A percentile compares a stretch with the other conserved stretches of the same genome.
Evolutionary conservation across 441 rosid species (phyloP).

Genomic region (Euphorbia schlechtendalii): DNA sequence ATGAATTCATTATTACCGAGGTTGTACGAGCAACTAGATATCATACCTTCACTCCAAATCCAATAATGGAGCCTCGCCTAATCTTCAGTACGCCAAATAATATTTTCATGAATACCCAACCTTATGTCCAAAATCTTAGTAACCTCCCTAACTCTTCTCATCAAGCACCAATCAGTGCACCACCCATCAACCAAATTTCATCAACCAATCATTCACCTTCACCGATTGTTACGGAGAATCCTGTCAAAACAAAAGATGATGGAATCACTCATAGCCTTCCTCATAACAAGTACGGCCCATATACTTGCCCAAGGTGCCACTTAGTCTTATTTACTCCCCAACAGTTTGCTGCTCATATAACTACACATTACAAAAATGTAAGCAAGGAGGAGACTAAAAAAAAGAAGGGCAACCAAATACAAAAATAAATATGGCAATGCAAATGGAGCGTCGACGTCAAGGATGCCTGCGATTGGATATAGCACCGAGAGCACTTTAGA

Average conservation of each 20-base stretch:
- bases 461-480: background rate
- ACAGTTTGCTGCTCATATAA: slow-evolving; percentile 22
- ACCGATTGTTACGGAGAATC: background rate
- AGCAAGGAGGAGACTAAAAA: background rate
- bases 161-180: too few relatives aligned
- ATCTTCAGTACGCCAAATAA: background rate
- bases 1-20: background rate
- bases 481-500: too few relatives aligned
- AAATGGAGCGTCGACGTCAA: too few relatives aligned
- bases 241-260: background rate
- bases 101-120: background rate
- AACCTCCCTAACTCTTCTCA: background rate
- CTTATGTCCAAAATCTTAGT: background rate
- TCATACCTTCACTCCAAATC: background rate
- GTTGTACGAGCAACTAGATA: slow-evolving; percentile 4
- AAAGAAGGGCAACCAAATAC: slow-evolving; percentile 22
- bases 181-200: background rate
- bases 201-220: background rate
- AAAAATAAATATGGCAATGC: background rate
- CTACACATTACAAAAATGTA: slow-evolving; percentile 13
- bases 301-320: slow-evolving; percentile 28
- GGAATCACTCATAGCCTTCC: slow-evolving; percentile 28
- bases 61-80: background rate
- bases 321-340: slow-evolving; percentile 13
- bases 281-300: slow-evolving; percentile 20